Conservation (phyloP, 1,284 basidiomycete genomes). For the Malassezia caprae region DNA sequence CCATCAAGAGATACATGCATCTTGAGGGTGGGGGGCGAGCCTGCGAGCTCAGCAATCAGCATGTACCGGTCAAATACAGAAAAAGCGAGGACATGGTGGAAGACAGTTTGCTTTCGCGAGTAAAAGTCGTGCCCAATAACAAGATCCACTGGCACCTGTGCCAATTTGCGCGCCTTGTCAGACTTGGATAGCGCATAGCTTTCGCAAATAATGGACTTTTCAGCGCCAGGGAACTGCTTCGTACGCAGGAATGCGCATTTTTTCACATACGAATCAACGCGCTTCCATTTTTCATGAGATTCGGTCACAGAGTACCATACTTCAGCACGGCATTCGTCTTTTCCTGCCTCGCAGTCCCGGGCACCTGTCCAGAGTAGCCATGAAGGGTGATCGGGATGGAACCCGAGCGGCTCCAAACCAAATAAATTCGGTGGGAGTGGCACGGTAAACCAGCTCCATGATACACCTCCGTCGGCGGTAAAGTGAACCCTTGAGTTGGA, state of each 20-base stretch:
- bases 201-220: constrained; percentile 83
- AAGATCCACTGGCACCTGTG: constrained; percentile 59
- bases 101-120: constrained; percentile 59
- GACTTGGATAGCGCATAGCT: constrained; percentile 58
- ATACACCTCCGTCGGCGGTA: constrained; percentile 66
- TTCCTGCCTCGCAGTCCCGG: constrained; percentile 55
- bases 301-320: constrained; percentile 49
- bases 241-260: constrained; percentile 89
- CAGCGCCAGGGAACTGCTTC: constrained; percentile 62
- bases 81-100: constrained; percentile 81
- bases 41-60: constrained; percentile 73
- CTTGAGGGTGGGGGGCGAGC: constrained; percentile 13
- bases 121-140: constrained; percentile 71
- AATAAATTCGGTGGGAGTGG: constrained; percentile 71
- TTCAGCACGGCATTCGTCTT: constrained; percentile 33
- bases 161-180: background rate
- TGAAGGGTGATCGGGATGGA: constrained; percentile 73
- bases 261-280: constrained; percentile 74
- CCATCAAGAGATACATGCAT: constrained; percentile 89
- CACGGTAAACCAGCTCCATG: constrained; percentile 59
- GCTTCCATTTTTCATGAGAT: constrained; percentile 62
- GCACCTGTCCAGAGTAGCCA: constrained; percentile 82
- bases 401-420: constrained; percentile 65
- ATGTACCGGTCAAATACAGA: constrained; percentile 92
- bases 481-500: constrained; percentile 59